Base-by-base conservation (phyloP, 2,329 filamentous ascomycete genomes). In the Ophiostoma novo-ulmi region DNA sequence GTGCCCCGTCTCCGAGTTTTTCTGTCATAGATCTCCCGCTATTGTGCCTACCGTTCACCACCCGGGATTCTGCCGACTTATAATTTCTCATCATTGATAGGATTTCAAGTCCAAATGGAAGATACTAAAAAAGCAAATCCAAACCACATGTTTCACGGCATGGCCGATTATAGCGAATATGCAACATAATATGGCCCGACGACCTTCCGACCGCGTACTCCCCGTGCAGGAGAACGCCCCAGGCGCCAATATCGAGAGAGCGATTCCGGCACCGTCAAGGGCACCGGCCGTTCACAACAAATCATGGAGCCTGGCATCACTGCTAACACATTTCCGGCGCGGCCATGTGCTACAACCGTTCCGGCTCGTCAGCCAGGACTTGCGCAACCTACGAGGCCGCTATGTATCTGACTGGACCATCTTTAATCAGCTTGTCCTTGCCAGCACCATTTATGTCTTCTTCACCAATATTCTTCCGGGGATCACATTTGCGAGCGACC, bases 381-480 rank as follows among this genome's bases (percentile, higher is more conserved):
- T 68, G 20, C 52, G 26, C 52, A 70, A 68, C 36, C 11, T 70
- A 10, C 65, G 66, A 7, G 39, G 17, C 13, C 69, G 69, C 5
- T 70, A 70, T 14, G 22, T 61, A 17, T 70, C 69, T 11, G 69
- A 70, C 69, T 70, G 69, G 69, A 68, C 69, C 6, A 48, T 68
- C n/a, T 70, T 70, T 31, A 70, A 70, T 65, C 65, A 70, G 69
- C 69, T 67, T 13, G 65, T 70, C 31, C 55, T 70, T 20, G 65
- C 69, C 31, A 70, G 69, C 41, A 55, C 69, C 26, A 39, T 70
- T 20, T 70, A 70, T 44, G 69, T 70, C 65, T 70, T 70, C 52
- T 70, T 70, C 41, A 70, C 69, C 31, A 70, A 70, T 26, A 70
- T 70, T 52, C 65, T 70, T 13, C 69, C 65, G n/a, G 69, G 65